Conservation (phyloP, 805 yeast species). For the Saccharomycopsis sp. region DNA sequence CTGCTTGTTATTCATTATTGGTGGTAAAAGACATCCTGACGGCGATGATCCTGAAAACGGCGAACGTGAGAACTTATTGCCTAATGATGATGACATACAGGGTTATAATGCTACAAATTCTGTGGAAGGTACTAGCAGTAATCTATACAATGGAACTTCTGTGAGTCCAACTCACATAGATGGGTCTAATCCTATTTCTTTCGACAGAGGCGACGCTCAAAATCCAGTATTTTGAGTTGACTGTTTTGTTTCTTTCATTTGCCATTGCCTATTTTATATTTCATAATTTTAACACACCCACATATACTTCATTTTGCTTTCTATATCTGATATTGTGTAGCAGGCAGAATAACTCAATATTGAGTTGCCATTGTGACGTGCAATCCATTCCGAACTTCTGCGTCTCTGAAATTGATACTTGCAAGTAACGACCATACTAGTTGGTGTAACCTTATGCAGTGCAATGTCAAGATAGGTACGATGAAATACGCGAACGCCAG, state of each 20-base stretch:
- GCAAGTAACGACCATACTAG: too few relatives aligned
- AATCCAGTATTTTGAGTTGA: background rate
- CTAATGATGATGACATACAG: conserved; percentile 5
- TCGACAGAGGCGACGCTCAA: background rate
- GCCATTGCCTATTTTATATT: background rate
- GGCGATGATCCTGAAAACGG: background rate
- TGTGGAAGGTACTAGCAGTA: conserved; percentile 17
- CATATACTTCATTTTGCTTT: background rate
- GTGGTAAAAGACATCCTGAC: conserved; percentile 20
- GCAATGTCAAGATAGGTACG: too few relatives aligned
- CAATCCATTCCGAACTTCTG: too few relatives aligned
- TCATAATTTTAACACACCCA: background rate
- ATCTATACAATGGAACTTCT: background rate
- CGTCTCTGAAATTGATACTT: too few relatives aligned
- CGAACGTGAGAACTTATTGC: background rate
- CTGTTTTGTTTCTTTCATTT: background rate
- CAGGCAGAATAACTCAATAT: too few relatives aligned
- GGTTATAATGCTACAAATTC: conserved; percentile 20
- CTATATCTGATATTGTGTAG: too few relatives aligned
- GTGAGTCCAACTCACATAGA: background rate
- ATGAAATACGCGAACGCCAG: too few relatives aligned
- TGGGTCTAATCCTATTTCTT: background rate
- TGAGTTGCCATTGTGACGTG: too few relatives aligned
- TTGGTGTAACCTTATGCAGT: too few relatives aligned
- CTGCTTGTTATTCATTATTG: conserved; percentile 32